Evolutionary conservation across 2,329 filamentous ascomycete species (phyloP).

Genomic region (Beauveria scarabaeidicola): DNA sequence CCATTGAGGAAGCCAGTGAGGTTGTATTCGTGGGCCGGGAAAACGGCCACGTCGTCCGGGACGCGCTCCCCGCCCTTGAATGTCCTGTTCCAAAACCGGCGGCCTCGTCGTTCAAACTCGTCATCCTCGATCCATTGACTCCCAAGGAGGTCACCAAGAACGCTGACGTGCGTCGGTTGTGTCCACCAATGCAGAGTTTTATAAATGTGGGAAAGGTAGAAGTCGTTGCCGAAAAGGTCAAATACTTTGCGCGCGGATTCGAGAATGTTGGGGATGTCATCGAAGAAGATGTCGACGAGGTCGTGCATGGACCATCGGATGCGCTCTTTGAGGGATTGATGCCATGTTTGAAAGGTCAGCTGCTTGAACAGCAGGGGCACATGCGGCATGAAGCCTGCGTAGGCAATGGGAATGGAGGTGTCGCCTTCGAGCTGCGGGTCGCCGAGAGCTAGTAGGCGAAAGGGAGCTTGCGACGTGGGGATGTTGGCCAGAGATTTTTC

Average conservation of each 20-base stretch:
- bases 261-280: conserved; percentile 61
- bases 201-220: conserved; percentile 89
- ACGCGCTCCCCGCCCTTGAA: conserved; percentile 63
- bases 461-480: conserved; percentile 50
- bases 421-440: conserved; percentile 94
- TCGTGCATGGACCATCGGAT: conserved; percentile 48
- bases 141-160: conserved; percentile 84
- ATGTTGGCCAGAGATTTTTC: conserved; percentile 15
- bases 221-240: conserved; percentile 89
- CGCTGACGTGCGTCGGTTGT: conserved; percentile 74
- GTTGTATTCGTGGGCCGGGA: conserved; percentile 41
- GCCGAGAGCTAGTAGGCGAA: conserved; percentile 77
- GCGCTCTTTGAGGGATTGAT: conserved; percentile 42
- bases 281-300: conserved; percentile 50
- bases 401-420: conserved; percentile 62
- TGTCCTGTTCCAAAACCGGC: conserved; percentile 72
- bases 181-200: conserved; percentile 77
- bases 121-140: conserved; percentile 88
- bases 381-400: conserved; percentile 46
- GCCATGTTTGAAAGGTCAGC: conserved; percentile 36
- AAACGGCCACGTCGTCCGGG: conserved; percentile 42
- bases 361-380: conserved; percentile 38
- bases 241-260: conserved; percentile 67
- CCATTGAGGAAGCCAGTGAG: conserved; percentile 41
- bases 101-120: conserved; percentile 69